Percentiles rank a stretch among this genome's conserved stretches.
Evolutionary conservation across 306 rosid species (phyloP).

Genomic region (Datisca glomerata): DNA sequence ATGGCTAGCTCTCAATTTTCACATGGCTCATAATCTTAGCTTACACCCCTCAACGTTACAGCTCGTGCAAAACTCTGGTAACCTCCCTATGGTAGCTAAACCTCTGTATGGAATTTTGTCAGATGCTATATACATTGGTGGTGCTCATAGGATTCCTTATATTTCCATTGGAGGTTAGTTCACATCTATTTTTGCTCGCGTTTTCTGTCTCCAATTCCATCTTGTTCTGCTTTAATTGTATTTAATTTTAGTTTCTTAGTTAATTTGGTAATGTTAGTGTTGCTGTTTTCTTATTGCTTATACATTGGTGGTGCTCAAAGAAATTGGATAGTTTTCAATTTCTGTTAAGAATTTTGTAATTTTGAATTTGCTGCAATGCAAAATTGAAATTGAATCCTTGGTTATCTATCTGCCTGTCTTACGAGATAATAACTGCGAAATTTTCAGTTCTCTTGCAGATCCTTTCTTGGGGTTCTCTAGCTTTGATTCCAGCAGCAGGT

Average conservation of each 20-base stretch:
- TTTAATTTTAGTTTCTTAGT: neutral
- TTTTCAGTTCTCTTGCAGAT: conserved; percentile 71
- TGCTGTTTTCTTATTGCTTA: too few relatives aligned
- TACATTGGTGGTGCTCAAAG: too few relatives aligned
- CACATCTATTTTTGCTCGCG: neutral
- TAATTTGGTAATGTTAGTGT: too few relatives aligned
- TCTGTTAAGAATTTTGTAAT: too few relatives aligned
- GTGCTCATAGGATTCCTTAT: conserved; percentile 78
- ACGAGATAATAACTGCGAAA: too few relatives aligned
- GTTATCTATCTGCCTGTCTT: too few relatives aligned
- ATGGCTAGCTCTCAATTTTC: conserved; percentile 77
- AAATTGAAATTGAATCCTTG: too few relatives aligned
- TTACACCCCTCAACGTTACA: conserved; percentile 59
- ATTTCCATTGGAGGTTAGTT: conserved; percentile 62
- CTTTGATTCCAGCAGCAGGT: conserved; percentile 45
- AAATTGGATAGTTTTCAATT: too few relatives aligned
- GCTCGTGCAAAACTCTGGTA: conserved; percentile 59
- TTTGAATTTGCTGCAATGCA: too few relatives aligned
- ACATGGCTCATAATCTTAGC: conserved; percentile 57
- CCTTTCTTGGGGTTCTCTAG: conserved; percentile 67
- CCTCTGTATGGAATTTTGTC: conserved; percentile 77
- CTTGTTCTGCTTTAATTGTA: neutral
- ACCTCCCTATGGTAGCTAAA: conserved; percentile 86
- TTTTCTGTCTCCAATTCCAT: neutral
- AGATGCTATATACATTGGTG: conserved; percentile 56